Conservation (phyloP, 202 grass and related monocot genomes). For the Carex sylvatica region DNA sequence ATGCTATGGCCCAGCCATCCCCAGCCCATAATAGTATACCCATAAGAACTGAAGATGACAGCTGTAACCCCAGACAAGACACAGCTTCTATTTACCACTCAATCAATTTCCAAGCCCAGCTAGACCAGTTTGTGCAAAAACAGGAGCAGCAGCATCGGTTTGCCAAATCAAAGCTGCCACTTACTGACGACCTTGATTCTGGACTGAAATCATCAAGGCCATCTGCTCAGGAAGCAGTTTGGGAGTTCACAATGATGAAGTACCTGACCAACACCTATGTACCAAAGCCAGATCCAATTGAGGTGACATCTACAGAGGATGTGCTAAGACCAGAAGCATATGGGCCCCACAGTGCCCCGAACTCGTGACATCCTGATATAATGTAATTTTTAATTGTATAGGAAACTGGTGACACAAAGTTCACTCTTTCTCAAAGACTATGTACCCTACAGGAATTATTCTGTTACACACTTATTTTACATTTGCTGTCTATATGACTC, state of each 20-base stretch:
- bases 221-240: background rate
- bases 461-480: background rate
- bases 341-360: background rate
- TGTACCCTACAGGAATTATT: constrained; percentile 6
- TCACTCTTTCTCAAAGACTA: background rate
- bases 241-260: constrained; percentile 11
- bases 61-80: too few relatives aligned
- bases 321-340: background rate
- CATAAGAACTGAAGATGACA: background rate
- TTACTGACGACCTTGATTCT: background rate
- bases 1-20: background rate
- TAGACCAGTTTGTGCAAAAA: constrained; percentile 72
- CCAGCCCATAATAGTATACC: constrained; percentile 39
- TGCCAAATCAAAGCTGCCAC: constrained; percentile 31
- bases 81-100: constrained; percentile 35
- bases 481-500: background rate
- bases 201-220: background rate
- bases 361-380: background rate
- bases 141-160: constrained; percentile 53
- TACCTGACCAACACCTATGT: constrained; percentile 18
- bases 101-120: constrained; percentile 63
- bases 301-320: background rate
- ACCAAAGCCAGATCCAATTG: constrained; percentile 14
- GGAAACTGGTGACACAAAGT: constrained; percentile 1
- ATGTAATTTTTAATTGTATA: background rate